Percentiles rank a stretch among this genome's conserved stretches.
Evolutionary conservation across 164 flowering plant species (phyloP).

Genomic region (Vitis cinerea): DNA sequence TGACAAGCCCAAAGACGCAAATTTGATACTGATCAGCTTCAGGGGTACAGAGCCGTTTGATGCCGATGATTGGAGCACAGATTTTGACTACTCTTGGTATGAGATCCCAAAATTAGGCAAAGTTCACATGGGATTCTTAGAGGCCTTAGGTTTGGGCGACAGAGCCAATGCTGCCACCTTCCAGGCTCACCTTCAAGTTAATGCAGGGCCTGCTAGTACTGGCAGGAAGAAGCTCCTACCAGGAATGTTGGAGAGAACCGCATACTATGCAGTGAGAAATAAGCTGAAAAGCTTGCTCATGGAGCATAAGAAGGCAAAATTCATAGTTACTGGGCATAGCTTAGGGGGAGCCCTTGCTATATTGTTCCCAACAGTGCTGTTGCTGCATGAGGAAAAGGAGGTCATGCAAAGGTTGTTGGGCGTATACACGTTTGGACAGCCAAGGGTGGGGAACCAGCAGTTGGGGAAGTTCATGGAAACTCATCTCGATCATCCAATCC

Average conservation of each 20-base stretch:
- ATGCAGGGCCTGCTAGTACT: constrained; percentile 2
- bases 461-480: constrained; percentile 56
- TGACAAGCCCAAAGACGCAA: constrained; percentile 61
- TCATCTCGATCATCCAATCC: constrained; percentile 36
- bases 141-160: constrained; percentile 71
- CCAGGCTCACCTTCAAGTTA: constrained; percentile 31
- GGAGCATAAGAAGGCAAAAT: constrained; percentile 62
- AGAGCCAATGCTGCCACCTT: constrained; percentile 55
- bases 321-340: constrained; percentile 79
- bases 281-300: constrained; percentile 47
- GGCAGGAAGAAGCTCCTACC: constrained; percentile 16
- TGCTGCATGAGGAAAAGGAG: constrained; percentile 53
- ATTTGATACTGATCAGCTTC: constrained; percentile 66
- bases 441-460: constrained; percentile 57
- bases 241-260: constrained; percentile 41
- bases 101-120: constrained; percentile 67
- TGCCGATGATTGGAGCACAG: constrained; percentile 79
- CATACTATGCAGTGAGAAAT: constrained; percentile 55
- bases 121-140: constrained; percentile 77
- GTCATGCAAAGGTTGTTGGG: constrained; percentile 49
- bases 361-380: constrained; percentile 56
- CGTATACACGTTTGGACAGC: constrained; percentile 80
- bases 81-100: constrained; percentile 82
- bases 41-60: constrained; percentile 86
- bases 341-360: constrained; percentile 83